Base-by-base conservation (phyloP, 371 early-diverging fungal species). In the Mucor ambiguus region DNA sequence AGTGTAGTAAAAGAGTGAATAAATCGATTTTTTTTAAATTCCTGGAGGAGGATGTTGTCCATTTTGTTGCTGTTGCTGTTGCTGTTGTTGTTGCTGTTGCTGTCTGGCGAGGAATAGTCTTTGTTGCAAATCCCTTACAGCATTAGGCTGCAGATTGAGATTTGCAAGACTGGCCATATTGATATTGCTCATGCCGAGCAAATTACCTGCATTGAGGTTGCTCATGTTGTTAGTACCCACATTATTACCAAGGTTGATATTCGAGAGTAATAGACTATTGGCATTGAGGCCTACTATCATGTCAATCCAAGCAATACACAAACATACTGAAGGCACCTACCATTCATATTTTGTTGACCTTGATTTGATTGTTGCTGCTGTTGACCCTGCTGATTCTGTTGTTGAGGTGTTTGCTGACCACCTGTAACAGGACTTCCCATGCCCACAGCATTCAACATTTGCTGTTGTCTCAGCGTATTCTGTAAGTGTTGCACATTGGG, bases 1-100 rank as follows among this genome's bases (percentile, higher is more conserved):
- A 5, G 41, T 20, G 28, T 37, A 65, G 49, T 46, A 37, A 57
- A 52, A 65, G 52, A 37, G 32, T 43, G 32, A 30, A 16, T 46
- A 57, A 22, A 26, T 20, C 48, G 16, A 43, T 29, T 37, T 60
- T 71, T 29, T 37, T 60, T 71, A 61, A 64, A 71, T 71, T 46
- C 69, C 69, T 38, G 52, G 62, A 18, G 68, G 64, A 9, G 67
- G 64, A 61, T 72, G 72, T 11, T 72, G 71, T 5, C 60, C 60
- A 60, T 60, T 57, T 35, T 66, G 78, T 55, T 79, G 80, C 14
- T 75, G 76, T 22, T 74, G 75, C 41, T 77, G 74, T 32, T 76
- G 72, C 38, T 84, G 81, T 10, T 74, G 70, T 20, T 79, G 76
- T 28, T 82, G 82, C 12, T 81, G 82, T 44, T 78, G 82, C n/a